Conservation (phyloP, 2,329 filamentous ascomycete genomes). For the Herpotrichia juniperi region DNA sequence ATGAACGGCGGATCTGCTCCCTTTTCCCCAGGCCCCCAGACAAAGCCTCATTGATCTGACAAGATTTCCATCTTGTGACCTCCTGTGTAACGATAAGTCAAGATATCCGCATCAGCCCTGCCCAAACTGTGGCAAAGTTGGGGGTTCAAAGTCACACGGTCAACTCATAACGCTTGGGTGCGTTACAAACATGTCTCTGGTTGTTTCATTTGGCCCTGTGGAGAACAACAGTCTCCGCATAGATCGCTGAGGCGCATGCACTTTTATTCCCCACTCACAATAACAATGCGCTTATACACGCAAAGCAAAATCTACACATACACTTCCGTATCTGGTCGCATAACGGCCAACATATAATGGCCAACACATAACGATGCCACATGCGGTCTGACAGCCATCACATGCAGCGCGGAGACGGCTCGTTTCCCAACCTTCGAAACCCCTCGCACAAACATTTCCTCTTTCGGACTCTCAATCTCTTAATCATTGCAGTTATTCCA, state of each 20-base stretch:
- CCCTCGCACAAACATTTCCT: slow-evolving; percentile 6
- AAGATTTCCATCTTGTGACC: slow-evolving; percentile 15
- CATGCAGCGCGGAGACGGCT: slow-evolving; percentile 6
- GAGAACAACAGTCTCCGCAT: not conserved
- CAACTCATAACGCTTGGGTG: not conserved
- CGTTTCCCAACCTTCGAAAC: slow-evolving; percentile 17
- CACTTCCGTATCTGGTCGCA: too few species aligned
- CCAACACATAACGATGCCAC: slow-evolving; percentile 4
- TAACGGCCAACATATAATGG: too few species aligned
- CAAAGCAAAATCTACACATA: not conserved
- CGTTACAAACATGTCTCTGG: slow-evolving; percentile 3
- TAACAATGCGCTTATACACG: too few species aligned
- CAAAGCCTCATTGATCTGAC: slow-evolving; percentile 15
- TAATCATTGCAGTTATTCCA: not conserved
- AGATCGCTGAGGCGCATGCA: not conserved
- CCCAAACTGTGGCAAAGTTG: not conserved
- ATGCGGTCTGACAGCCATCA: slow-evolving; percentile 3
- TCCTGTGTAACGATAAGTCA: slow-evolving; percentile 11
- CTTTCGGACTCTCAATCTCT: not conserved
- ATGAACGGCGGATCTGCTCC: slow-evolving; percentile 11
- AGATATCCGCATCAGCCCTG: slow-evolving; percentile 2
- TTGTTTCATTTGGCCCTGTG: slow-evolving; percentile 12
- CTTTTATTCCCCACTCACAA: not conserved
- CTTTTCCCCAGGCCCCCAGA: slow-evolving; percentile 16
- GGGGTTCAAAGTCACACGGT: not conserved